Evolutionary conservation across 495 filamentous ascomycete species (phyloP), one percentile per base, ranked within the genome.

Genomic region (Cenococcum geophilum): DNA sequence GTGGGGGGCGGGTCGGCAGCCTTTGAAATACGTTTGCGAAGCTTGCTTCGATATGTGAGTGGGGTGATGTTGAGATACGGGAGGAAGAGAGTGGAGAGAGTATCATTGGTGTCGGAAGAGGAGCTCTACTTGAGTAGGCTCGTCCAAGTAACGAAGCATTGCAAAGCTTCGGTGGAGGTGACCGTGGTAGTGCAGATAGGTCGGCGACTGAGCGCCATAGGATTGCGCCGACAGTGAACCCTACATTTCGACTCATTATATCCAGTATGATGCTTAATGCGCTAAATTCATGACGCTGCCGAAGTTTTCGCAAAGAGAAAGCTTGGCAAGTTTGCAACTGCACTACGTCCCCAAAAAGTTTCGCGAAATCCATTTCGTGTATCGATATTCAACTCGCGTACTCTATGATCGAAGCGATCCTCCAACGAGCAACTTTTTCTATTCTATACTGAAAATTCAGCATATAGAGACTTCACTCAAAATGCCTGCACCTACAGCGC

Each of bases 401-500:
- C 27, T 6, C 27, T 6, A 32, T 6, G 27, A 32, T 32, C 27
- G 27, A 32, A 32, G 3, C 27, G 27, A 32, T 32, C 6, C 27
- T 32, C 27, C 27, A 6, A 3, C 6, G 27, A 32, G 27, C 27
- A 6, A 32, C 6, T 32, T 32, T 32, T 32, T 6, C 27, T 32
- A 32, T 6, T 6, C 6, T 32, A 32, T 32, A 32, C 27, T 32
- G 27, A 2, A 32, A 32, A 32, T 3, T 32, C 27, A 32, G 27
- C 27, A 6, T 32, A 32, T 32, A 32, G 27, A 32, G 6, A 32
- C 20, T 1, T 9, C 49, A 25, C 0, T 1, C 52, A 73, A 32
- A 55, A 90, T 90, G 87, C 85, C 87, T 32, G 86, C 87, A 6
- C 87, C 87, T n/a, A 90, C 87, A 62, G 85, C 87, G 16, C 77